Evolutionary conservation across 345 rosid genomes (phyloP), one percentile per base, ranked within the genome.

Genomic region (Eutrema japonicum): DNA sequence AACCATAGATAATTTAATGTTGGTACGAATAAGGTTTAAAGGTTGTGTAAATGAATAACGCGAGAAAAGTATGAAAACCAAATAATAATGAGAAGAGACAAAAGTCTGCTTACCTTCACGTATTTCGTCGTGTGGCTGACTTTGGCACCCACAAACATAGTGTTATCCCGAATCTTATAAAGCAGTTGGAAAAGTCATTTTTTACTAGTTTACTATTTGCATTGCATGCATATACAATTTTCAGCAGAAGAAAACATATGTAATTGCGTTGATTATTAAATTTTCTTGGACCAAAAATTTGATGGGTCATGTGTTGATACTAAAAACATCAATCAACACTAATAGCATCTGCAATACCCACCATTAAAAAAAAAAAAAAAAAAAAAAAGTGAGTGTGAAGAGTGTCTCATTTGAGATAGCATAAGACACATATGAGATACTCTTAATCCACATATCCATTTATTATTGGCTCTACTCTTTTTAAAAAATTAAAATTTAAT

Each of bases 61-160:
- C 16, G 13, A 18, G 10, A 58, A 47, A 70, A 18, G 41, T 4
- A 42, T 42, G 22, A 16, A 9, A 47, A 47, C 7, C 6, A 36
- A 10, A 3, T 2, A 35, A 51, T 4, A 37, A 26, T 6, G 37
- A 29, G 37, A 14, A 47, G 66, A 36, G 66, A 70, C 66, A 58
- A 38, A 47, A 36, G 22, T 60, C 41, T 60, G 75, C 32, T 6
- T 49, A 54, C 18, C 27, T n/a, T 57, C 43, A 57, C 45, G 57
- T 58, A 60, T 47, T 48, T 37, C 30, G 47, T 58, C 49, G n/a
- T 58, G 66, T 70, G 73, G 46, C 65, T 35, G 62, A 37, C 43
- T 18, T 57, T 57, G 27, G 61, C 61, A 55, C 42, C 27, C 41
- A 33, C 61, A n/a, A 16, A 37, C 63, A 57, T 57, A 69, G 4